A percentile compares a stretch with the other conserved stretches of the same genome.
Conservation (phyloP, 495 filamentous ascomycete species). For the Penicillium steckii region DNA sequence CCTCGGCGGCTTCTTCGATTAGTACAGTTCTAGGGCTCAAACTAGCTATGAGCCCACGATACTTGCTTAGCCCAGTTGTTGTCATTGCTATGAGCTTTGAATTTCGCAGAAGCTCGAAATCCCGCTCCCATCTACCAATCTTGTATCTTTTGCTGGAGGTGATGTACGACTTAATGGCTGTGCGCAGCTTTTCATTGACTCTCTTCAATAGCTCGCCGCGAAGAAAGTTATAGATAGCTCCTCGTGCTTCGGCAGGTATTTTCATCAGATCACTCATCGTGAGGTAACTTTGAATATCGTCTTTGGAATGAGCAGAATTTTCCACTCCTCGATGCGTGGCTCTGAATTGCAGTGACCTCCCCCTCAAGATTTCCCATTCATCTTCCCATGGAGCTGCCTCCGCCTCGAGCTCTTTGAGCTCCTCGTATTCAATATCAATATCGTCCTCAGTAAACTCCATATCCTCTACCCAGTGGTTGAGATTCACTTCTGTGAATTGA, state of each 20-base stretch:
- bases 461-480: slow-evolving; percentile 37
- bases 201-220: slow-evolving; percentile 43
- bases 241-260: slow-evolving; percentile 51
- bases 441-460: slow-evolving; percentile 59
- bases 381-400: slow-evolving; percentile 53
- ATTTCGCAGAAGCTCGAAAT: slow-evolving; percentile 46
- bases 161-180: slow-evolving; percentile 42
- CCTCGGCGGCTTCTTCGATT: slow-evolving; percentile 77
- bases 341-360: slow-evolving; percentile 41
- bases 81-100: slow-evolving; percentile 71
- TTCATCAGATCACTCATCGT: slow-evolving; percentile 54
- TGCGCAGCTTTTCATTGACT: slow-evolving; percentile 42
- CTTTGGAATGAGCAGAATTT: not conserved
- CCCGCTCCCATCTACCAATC: slow-evolving; percentile 57
- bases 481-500: slow-evolving; percentile 36
- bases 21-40: slow-evolving; percentile 65
- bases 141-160: slow-evolving; percentile 36
- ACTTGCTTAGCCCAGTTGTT: slow-evolving; percentile 86
- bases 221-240: slow-evolving; percentile 58
- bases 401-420: slow-evolving; percentile 62
- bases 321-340: slow-evolving; percentile 46
- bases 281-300: slow-evolving; percentile 13
- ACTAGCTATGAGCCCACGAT: slow-evolving; percentile 69
- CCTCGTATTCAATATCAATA: slow-evolving; percentile 62
- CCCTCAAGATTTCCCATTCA: slow-evolving; percentile 54